Conservation (phyloP, 163 green algal species). For the Trebouxia gelatinosa region DNA sequence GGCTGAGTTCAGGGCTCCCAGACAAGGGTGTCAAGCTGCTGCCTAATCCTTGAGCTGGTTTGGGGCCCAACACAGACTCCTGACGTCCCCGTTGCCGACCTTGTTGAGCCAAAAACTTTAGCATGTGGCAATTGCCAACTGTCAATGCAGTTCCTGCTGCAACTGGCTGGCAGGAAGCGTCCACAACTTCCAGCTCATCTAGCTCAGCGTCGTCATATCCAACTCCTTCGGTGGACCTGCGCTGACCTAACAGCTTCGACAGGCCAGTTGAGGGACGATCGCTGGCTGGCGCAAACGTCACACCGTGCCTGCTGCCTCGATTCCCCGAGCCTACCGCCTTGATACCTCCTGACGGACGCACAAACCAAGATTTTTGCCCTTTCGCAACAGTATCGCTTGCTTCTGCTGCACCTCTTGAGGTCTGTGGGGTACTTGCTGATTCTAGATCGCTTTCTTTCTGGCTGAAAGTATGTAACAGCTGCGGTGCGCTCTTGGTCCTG, state of each 20-base stretch:
- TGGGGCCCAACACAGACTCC: too few relatives aligned
- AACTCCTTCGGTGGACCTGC: background rate
- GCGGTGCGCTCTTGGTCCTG: background rate
- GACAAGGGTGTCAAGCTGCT: too few relatives aligned
- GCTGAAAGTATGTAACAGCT: too few relatives aligned
- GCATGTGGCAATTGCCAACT: conserved; percentile 14
- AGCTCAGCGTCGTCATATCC: background rate
- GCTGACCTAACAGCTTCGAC: background rate
- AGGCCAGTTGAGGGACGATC: background rate
- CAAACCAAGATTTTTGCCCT: too few relatives aligned
- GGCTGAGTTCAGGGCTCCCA: too few relatives aligned
- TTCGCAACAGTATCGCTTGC: background rate
- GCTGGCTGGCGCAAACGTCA: background rate
- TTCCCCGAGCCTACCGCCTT: background rate
- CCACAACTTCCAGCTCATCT: background rate
- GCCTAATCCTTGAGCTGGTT: too few relatives aligned
- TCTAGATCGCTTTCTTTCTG: background rate
- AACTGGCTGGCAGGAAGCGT: background rate
- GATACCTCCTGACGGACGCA: too few relatives aligned
- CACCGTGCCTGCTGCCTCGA: background rate
- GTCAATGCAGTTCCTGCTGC: background rate
- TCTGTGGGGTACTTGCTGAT: background rate
- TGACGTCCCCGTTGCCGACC: too few relatives aligned
- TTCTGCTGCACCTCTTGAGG: background rate
- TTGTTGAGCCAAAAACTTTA: conserved; percentile 10